Base-by-base conservation (phyloP, 2,329 filamentous ascomycete species). In the Chaetomiaceae sp. region DNA sequence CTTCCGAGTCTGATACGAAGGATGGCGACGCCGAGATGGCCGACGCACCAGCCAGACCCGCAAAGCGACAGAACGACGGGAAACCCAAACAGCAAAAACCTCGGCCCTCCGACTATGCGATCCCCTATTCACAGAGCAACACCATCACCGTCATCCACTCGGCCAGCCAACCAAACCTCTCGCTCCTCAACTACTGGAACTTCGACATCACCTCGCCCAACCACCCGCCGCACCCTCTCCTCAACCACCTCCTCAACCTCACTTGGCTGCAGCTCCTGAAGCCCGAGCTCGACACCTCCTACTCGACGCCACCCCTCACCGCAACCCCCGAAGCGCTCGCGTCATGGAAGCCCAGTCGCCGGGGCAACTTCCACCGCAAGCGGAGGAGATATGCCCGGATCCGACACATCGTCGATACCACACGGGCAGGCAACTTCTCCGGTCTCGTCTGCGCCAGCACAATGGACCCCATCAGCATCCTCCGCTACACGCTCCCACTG, bases 181-280 rank as follows among this genome's bases (percentile, higher is more conserved):
- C 85, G 16, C 79, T 93, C 43, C 78, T 99, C 17, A 88, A 88
- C 65, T 95, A 96, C 74, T 97, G 95, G 70, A 82, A 83, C 66
- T 97, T 85, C 70, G 89, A 95, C 68, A 73, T 78, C 58, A 78
- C 79, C 52, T 82, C 81, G 55, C 82, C 84, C 38, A 78, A 77
- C 57, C 78, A 75, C 48, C 74, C 78, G 13, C 74, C 82, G 20
- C 93, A 97, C 65, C 92, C 93, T 0, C 81, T 99, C 10, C 79
- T 86, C 67, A 85, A 80, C 14, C 85, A 93, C 65, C 81, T 99
- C 45, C 85, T 92, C 62, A 82, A 86, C 5, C 74, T 97, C 25
- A 92, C 89, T 23, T 99, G 92, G 91, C 79, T 99, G 2, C 92
- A 97, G 68, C 81, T 99, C 5, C 72, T 96, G 14, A 78, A 86